Evolutionary conservation across 2,329 filamentous ascomycete species (phyloP).

Genomic region (Pseudocercospora pini-densiflorae): DNA sequence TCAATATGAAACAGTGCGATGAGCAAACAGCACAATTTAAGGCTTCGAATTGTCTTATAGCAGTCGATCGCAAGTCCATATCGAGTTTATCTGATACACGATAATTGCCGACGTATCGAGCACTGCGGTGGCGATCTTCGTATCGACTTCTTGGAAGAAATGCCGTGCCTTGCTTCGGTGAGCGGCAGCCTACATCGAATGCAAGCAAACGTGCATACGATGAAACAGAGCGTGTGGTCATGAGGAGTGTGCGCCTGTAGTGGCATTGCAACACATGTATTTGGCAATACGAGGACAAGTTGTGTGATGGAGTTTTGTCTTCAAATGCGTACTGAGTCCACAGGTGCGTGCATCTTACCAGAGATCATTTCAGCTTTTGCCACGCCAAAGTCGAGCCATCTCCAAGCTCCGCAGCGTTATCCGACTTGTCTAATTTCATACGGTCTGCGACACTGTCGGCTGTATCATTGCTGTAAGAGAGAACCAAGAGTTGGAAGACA

Average conservation of each 20-base stretch:
- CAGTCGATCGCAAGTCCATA: not conserved
- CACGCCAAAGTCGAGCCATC: not conserved
- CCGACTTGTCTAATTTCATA: too few relatives aligned
- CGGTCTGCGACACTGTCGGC: not conserved
- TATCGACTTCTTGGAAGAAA: not conserved
- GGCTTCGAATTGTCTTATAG: not conserved
- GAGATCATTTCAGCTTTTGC: not conserved
- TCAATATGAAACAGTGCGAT: not conserved
- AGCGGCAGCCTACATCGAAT: not conserved
- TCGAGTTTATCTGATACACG: not conserved
- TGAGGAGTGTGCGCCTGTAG: not conserved
- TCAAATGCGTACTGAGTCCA: not conserved
- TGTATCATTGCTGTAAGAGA: not conserved
- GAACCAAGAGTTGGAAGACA: not conserved
- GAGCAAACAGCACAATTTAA: not conserved
- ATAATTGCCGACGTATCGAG: not conserved
- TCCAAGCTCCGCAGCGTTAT: too few relatives aligned
- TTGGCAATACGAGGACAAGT: not conserved
- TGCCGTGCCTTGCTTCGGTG: conserved; percentile 3
- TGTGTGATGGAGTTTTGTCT: not conserved
- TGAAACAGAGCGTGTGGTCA: not conserved
- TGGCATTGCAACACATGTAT: not conserved
- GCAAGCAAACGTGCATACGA: not conserved
- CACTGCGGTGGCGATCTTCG: not conserved
- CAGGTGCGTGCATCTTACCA: not conserved